These are phyloP conservation scores for Monosporozyma unispora DNA, from an alignment of 805 yeast genomes.

Conservation along the genomic window DNA sequence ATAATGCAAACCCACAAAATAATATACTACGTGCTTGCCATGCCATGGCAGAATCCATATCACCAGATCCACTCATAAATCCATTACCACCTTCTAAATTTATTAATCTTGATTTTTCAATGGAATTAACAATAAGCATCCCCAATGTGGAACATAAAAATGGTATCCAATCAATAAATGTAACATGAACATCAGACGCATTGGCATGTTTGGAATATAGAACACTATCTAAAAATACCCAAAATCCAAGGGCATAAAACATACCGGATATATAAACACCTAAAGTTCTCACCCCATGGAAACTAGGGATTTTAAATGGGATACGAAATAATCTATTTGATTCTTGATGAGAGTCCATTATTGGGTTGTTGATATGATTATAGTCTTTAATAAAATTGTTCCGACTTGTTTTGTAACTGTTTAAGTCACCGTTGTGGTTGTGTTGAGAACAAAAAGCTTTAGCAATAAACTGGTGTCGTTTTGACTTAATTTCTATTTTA, in stretches of 20 bases:
- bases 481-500: too few relatives aligned
- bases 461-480: too few relatives aligned
- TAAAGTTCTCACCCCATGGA: slow-evolving; percentile 56
- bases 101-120: slow-evolving; percentile 35
- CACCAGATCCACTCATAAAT: slow-evolving; percentile 15
- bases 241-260: slow-evolving; percentile 75
- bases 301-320: slow-evolving; percentile 58
- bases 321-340: slow-evolving; percentile 54
- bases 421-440: too few relatives aligned
- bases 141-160: slow-evolving; percentile 82
- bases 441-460: too few relatives aligned
- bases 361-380: not conserved
- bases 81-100: slow-evolving; percentile 34
- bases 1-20: slow-evolving; percentile 82
- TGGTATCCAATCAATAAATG: slow-evolving; percentile 95
- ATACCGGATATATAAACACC: slow-evolving; percentile 77
- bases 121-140: slow-evolving; percentile 58
- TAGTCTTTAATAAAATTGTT: not conserved
- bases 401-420: too few relatives aligned
- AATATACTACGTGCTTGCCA: slow-evolving; percentile 92
- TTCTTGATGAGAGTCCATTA: slow-evolving; percentile 30
- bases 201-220: slow-evolving; percentile 76
- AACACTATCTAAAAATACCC: slow-evolving; percentile 85
- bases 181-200: slow-evolving; percentile 78
- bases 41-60: slow-evolving; percentile 46